Evolutionary conservation across 169 alveolate species (phyloP).

Genomic region (Blepharisma undulans): DNA sequence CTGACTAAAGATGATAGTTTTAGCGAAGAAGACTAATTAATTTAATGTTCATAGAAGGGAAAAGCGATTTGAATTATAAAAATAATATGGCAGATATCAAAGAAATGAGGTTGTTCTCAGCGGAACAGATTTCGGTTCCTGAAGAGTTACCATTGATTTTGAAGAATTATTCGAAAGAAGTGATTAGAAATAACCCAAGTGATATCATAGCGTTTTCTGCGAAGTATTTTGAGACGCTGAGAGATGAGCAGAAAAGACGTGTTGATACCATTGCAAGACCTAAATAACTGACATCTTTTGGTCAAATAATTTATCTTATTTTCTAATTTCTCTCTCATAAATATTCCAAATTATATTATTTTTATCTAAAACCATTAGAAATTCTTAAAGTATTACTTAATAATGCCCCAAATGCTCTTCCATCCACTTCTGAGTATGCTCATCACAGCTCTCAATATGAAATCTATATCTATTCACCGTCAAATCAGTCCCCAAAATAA

Average conservation of each 20-base stretch:
- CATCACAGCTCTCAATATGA: constrained; percentile 68
- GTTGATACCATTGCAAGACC: not conserved
- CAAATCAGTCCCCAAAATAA: constrained; percentile 71
- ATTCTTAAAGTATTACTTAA: not conserved
- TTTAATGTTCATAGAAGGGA: not conserved
- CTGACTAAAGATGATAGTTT: not conserved
- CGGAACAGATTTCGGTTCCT: constrained; percentile 79
- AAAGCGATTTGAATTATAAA: not conserved
- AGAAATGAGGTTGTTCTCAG: constrained; percentile 82
- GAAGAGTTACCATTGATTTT: constrained; percentile 75
- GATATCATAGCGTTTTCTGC: constrained; percentile 70
- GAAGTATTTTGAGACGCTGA: constrained; percentile 46
- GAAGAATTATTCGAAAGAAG: constrained; percentile 78
- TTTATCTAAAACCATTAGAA: not conserved
- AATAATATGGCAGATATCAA: constrained; percentile 78
- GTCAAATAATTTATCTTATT: not conserved
- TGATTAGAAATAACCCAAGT: constrained; percentile 61
- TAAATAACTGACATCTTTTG: not conserved
- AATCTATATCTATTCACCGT: constrained; percentile 68
- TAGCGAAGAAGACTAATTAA: not conserved
- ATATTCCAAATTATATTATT: too few relatives aligned
- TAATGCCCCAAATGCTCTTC: not conserved
- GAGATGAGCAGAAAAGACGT: not conserved
- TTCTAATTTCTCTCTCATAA: too few relatives aligned
- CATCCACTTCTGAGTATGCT: constrained; percentile 65